phyloP scores from a whole-genome alignment of 2,329 filamentous ascomycete genomes.

The Pseudogymnoascus sp. region DNA sequence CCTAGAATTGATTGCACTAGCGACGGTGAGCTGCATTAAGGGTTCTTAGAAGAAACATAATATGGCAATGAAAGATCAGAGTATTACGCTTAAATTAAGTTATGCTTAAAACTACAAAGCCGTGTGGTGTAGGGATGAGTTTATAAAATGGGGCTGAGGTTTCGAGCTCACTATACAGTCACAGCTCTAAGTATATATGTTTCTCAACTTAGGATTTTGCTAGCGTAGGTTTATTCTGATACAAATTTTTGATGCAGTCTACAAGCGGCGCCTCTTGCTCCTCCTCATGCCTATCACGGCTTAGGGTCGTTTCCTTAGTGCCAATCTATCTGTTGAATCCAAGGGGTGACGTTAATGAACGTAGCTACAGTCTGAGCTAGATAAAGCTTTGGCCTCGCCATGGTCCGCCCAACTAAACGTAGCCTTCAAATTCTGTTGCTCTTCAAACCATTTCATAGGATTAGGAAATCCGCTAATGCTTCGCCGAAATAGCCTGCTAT shows the following conservation, averaged over 20 bases:
- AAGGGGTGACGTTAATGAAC: background rate
- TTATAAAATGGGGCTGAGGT: background rate
- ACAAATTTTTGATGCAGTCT: background rate
- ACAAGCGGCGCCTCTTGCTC: background rate
- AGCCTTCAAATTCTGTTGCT: background rate
- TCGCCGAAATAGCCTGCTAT: constrained; percentile 14
- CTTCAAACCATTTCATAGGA: constrained; percentile 19
- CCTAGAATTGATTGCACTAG: background rate
- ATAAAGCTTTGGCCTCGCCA: background rate
- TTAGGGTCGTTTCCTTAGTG: background rate
- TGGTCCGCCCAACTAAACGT: constrained; percentile 17
- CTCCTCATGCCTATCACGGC: background rate
- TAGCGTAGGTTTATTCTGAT: background rate
- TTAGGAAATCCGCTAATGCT: constrained; percentile 21
- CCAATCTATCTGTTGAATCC: background rate
- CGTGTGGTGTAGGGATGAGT: background rate
- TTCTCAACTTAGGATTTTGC: background rate
- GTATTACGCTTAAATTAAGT: background rate
- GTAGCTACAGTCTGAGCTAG: background rate
- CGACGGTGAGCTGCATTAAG: background rate
- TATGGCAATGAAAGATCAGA: background rate
- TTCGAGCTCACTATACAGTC: background rate
- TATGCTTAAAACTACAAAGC: background rate
- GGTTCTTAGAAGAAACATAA: background rate
- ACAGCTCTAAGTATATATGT: background rate